Base-by-base conservation (phyloP, 2,329 filamentous ascomycete species). In the Aspergillus texensis region DNA sequence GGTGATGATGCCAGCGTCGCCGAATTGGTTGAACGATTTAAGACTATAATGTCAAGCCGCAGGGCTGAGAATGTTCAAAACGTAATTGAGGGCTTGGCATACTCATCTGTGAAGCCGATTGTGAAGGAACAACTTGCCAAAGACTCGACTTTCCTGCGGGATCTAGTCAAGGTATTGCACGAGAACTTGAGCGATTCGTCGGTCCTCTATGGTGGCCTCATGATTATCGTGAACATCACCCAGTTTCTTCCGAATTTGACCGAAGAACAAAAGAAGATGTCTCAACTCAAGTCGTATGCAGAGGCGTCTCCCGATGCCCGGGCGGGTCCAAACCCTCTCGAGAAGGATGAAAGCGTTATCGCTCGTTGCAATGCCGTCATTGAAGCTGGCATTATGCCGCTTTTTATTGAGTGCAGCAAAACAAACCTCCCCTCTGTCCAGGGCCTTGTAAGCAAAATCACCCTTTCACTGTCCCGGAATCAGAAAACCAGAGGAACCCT, bases 191-290 rank as follows among this genome's bases (percentile, higher is more conserved):
- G 87, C 12, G 88, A 89, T 67, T 90, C 91, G 1, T 89, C 91
- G 14, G 82, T 91, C 28, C 89, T 93, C 0, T 97, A 96, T 74
- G 94, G 94, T 55, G 91, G 89, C 21, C 83, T 99, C 46, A 96
- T 91, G 74, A 91, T 97, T 60, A 86, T 98, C 68, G 83, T 88
- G 60, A 97, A 98, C 73, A 81, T 99, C 58, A 96, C 93, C 16
- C 84, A 86, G 34, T 98, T 96, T 75, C 85, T 87, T 46, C 93
- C 93, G 8, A 82, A 83, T 9, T 83, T 94, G 46, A 90, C 92
- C 0, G 94, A 97, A 67, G 95, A 99, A 77, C 91, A 97, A 72
- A 95, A 94, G 80, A 93, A 92, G 73, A 92, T 99, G 81, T 87
- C 87, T 6, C 92, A 99, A 75, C 85, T 99, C 52, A 97, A 96